Evolutionary conservation across 2,329 filamentous ascomycete genomes (phyloP).

Genomic region (Pseudocercospora fuligena): DNA sequence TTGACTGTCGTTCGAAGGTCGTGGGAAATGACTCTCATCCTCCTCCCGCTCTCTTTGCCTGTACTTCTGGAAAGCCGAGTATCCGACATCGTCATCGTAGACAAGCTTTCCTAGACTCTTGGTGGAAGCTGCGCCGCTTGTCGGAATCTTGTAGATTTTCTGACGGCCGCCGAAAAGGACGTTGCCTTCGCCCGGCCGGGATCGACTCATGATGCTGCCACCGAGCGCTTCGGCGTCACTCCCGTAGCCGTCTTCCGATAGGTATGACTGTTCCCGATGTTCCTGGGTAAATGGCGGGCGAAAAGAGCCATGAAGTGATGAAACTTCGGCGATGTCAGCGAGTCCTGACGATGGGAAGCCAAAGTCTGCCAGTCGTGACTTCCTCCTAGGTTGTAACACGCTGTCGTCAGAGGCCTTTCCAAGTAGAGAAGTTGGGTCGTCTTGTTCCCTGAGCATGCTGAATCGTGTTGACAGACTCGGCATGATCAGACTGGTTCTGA

Average conservation of each 20-base stretch:
- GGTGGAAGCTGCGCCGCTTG: constrained; percentile 45
- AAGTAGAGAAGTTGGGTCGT: constrained; percentile 84
- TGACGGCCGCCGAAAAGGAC: constrained; percentile 92
- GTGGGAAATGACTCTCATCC: constrained; percentile 45
- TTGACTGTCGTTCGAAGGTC: constrained; percentile 36
- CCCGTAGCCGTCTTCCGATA: constrained; percentile 62
- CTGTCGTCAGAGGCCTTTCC: constrained; percentile 96
- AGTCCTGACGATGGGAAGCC: constrained; percentile 64
- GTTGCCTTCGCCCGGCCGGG: constrained; percentile 86
- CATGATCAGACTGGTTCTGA: constrained; percentile 95
- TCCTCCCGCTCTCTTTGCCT: constrained; percentile 61
- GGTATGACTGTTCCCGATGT: constrained; percentile 68
- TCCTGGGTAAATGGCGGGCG: constrained; percentile 62
- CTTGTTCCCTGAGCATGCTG: constrained; percentile 94
- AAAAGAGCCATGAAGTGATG: constrained; percentile 71
- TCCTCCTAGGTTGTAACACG: constrained; percentile 80
- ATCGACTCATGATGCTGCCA: constrained; percentile 79
- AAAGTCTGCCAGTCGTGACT: constrained; percentile 77
- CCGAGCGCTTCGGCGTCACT: constrained; percentile 65
- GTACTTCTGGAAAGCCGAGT: constrained; percentile 83
- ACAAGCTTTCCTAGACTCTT: constrained; percentile 69
- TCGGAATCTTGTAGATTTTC: constrained; percentile 87
- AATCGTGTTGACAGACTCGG: constrained; percentile 92
- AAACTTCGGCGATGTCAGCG: constrained; percentile 87
- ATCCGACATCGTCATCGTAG: constrained; percentile 84